Evolutionary conservation across 108 stramenopile genomes (phyloP).

Genomic region (Cyclostephanos tholiformis): DNA sequence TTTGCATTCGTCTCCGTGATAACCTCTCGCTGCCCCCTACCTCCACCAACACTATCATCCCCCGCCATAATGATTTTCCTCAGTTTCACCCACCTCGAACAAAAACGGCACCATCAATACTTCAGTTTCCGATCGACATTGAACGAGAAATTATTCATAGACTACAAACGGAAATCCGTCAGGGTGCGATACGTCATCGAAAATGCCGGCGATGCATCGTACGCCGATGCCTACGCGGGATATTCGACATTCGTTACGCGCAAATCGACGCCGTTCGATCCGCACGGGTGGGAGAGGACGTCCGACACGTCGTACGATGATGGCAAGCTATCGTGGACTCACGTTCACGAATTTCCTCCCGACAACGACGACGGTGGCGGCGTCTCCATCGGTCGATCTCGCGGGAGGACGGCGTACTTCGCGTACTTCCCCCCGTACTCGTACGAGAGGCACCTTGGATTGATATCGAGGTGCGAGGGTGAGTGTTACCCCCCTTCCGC

Average conservation of each 20-base stretch:
- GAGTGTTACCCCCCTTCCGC: no score
- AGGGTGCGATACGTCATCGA: constrained; percentile 63
- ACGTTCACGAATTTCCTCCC: constrained; percentile 45
- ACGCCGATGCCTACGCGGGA: constrained; percentile 65
- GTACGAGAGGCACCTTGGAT: no score
- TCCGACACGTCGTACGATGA: constrained; percentile 58
- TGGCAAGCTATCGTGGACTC: constrained; percentile 60
- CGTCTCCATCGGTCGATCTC: constrained; percentile 38
- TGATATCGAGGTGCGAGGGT: no score
- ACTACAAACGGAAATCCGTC: constrained; percentile 37
- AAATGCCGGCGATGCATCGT: constrained; percentile 68
- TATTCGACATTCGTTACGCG: constrained; percentile 60
- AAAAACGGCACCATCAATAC: constrained; percentile 66
- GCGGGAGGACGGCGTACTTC: no score
- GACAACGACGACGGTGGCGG: constrained; percentile 37
- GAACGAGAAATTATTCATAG: constrained; percentile 8
- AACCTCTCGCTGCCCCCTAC: not conserved
- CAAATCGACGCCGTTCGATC: constrained; percentile 49
- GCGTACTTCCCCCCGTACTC: no score
- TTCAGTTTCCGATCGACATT: constrained; percentile 61
- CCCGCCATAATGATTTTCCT: not conserved
- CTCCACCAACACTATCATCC: not conserved
- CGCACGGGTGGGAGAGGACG: constrained; percentile 61
- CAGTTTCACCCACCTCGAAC: constrained; percentile 65
- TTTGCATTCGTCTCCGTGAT: no score